phyloP scores from a whole-genome alignment of 768 basidiomycete genomes.

The Hypsizygus marmoreus region DNA sequence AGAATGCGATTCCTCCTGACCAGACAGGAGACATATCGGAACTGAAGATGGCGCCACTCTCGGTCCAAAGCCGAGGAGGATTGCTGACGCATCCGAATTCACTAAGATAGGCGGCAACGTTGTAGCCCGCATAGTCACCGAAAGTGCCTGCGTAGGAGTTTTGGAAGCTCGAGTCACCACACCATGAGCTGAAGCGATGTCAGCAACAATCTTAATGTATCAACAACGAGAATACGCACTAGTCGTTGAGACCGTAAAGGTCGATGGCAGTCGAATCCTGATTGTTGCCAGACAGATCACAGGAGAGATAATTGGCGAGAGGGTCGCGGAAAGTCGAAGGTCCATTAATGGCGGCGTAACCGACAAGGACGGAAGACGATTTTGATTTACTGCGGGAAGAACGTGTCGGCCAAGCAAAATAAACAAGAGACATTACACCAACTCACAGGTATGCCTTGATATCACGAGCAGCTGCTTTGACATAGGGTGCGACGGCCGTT shows the following conservation, averaged over 20 bases:
- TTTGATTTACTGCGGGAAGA: slow-evolving; percentile 56
- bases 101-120: slow-evolving; percentile 87
- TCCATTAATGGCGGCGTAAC: slow-evolving; percentile 86
- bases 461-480: slow-evolving; percentile 92
- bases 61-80: slow-evolving; percentile 76
- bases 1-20: slow-evolving; percentile 89
- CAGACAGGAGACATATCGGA: slow-evolving; percentile 74
- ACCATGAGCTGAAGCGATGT: slow-evolving; percentile 68
- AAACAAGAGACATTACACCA: neutral
- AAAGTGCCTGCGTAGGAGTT: slow-evolving; percentile 58
- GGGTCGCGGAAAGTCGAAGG: slow-evolving; percentile 58
- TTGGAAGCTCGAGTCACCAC: slow-evolving; percentile 65
- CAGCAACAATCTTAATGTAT: neutral
- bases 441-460: slow-evolving; percentile 80
- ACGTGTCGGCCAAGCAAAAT: slow-evolving; percentile 10
- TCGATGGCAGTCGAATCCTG: slow-evolving; percentile 71
- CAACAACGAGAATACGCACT: slow-evolving; percentile 49
- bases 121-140: slow-evolving; percentile 59
- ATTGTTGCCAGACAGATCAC: slow-evolving; percentile 57
- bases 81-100: slow-evolving; percentile 77
- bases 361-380: slow-evolving; percentile 66
- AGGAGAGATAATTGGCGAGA: slow-evolving; percentile 79
- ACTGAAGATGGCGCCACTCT: slow-evolving; percentile 72
- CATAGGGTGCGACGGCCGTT: slow-evolving; percentile 71
- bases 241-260: slow-evolving; percentile 85